Percentiles rank a stretch among this genome's conserved stretches.
Conservation (phyloP, 164 flowering plant species). For the Saururus chinensis region DNA sequence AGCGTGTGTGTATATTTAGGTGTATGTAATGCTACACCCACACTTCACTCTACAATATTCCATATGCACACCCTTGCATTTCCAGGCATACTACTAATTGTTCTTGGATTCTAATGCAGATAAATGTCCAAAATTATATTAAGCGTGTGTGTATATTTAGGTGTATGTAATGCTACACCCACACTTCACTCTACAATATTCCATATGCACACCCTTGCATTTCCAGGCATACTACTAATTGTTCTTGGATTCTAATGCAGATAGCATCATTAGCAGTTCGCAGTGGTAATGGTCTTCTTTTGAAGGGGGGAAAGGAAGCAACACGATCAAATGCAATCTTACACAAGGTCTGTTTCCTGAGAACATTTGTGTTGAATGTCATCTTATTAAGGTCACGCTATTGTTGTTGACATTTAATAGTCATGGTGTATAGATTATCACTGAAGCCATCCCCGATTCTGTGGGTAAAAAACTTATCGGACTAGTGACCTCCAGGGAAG, state of each 20-base stretch:
- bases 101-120: slow-evolving; percentile 10
- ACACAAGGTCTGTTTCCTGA: slow-evolving; percentile 56
- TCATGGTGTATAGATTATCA: slow-evolving; percentile 47
- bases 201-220: no score
- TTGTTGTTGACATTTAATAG: neutral
- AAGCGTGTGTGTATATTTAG: no score
- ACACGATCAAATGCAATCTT: slow-evolving; percentile 73
- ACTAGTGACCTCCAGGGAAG: slow-evolving; percentile 92
- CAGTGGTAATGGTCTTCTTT: slow-evolving; percentile 90
- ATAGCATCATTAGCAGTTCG: slow-evolving; percentile 94
- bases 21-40: no score
- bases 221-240: no score
- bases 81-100: no score
- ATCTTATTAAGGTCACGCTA: slow-evolving; percentile 1
- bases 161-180: no score
- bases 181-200: no score
- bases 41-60: no score
- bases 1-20: no score
- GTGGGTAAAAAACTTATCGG: slow-evolving; percentile 86
- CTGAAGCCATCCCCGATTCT: slow-evolving; percentile 61
- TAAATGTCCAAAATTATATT: neutral
- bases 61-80: no score
- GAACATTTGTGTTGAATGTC: neutral
- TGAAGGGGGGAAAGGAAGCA: slow-evolving; percentile 99
- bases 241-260: slow-evolving; percentile 19